Percentiles rank a stretch among this genome's conserved stretches.
phyloP scores from a whole-genome alignment of 805 yeast species.

The Sungouiozyma ichnusensis region DNA sequence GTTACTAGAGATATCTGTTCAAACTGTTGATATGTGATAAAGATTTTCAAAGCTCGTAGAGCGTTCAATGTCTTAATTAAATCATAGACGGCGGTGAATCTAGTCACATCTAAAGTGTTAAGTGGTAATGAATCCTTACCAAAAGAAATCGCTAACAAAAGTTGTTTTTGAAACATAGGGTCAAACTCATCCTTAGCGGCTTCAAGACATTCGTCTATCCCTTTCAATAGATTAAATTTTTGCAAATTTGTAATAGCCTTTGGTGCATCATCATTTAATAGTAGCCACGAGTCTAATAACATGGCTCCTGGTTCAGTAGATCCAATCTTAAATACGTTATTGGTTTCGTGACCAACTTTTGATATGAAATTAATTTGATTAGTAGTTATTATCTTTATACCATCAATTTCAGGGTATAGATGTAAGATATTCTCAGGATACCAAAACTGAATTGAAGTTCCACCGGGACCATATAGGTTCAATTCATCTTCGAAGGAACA shows the following conservation, averaged over 20 bases:
- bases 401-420: constrained; percentile 51
- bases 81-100: constrained; percentile 54
- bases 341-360: constrained; percentile 47
- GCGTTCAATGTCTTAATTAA: constrained; percentile 59
- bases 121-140: constrained; percentile 56
- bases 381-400: constrained; percentile 54
- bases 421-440: constrained; percentile 36
- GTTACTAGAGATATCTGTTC: constrained; percentile 41
- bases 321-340: constrained; percentile 67
- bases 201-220: constrained; percentile 59
- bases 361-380: constrained; percentile 50
- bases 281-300: constrained; percentile 64
- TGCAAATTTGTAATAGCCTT: constrained; percentile 70
- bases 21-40: constrained; percentile 51
- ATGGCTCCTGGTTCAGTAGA: constrained; percentile 77
- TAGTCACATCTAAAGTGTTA: constrained; percentile 45
- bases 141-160: constrained; percentile 72
- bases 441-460: constrained; percentile 36
- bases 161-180: constrained; percentile 65
- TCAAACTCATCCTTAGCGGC: constrained; percentile 76
- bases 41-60: constrained; percentile 55
- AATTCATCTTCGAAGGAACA: constrained; percentile 50
- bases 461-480: constrained; percentile 61
- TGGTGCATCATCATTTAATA: constrained; percentile 58
- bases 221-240: constrained; percentile 42